Evolutionary conservation across 202 grass and related monocot genomes (phyloP).

Genomic region (Carex arenaria): DNA sequence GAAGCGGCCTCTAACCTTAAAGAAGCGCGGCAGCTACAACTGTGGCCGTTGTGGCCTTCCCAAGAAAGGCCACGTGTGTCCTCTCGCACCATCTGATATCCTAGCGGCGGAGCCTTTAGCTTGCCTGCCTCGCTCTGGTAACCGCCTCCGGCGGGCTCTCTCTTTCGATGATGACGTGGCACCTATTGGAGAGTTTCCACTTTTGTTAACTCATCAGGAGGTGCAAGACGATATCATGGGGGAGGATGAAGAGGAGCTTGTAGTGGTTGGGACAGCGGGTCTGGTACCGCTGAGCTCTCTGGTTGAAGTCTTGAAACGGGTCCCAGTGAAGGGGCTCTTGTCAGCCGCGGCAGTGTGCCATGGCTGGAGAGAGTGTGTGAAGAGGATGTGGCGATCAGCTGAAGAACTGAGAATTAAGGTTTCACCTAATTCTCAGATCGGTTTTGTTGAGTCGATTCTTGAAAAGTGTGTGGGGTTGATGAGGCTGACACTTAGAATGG

Average conservation of each 20-base stretch:
- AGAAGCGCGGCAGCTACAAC: slow-evolving; percentile 83
- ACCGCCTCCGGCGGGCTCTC: slow-evolving; percentile 62
- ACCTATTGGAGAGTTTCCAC: not conserved
- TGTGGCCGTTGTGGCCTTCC: slow-evolving; percentile 80
- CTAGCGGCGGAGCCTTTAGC: not conserved
- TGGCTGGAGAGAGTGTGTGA: slow-evolving; percentile 57
- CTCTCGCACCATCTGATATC: slow-evolving; percentile 1
- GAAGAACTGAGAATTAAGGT: slow-evolving; percentile 58
- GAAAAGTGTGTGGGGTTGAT: slow-evolving; percentile 47
- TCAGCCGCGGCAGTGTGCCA: slow-evolving; percentile 45
- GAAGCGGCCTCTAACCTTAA: slow-evolving; percentile 32
- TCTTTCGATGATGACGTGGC: slow-evolving; percentile 40
- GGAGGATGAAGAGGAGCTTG: slow-evolving; percentile 14
- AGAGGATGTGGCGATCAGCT: slow-evolving; percentile 43
- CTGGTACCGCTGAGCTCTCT: slow-evolving; percentile 31
- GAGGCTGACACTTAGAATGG: slow-evolving; percentile 55
- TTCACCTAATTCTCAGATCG: slow-evolving; percentile 26
- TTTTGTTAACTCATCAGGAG: not conserved
- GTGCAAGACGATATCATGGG: not conserved
- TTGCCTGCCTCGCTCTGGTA: not conserved
- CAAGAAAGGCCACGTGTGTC: slow-evolving; percentile 82
- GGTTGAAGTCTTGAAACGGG: slow-evolving; percentile 47
- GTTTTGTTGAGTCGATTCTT: slow-evolving; percentile 53
- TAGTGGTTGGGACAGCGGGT: slow-evolving; percentile 13
- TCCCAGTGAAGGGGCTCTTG: slow-evolving; percentile 44